These are phyloP conservation scores for Trichosporon faecale DNA, from an alignment of 1,284 basidiomycete genomes.

Conservation along the genomic window DNA sequence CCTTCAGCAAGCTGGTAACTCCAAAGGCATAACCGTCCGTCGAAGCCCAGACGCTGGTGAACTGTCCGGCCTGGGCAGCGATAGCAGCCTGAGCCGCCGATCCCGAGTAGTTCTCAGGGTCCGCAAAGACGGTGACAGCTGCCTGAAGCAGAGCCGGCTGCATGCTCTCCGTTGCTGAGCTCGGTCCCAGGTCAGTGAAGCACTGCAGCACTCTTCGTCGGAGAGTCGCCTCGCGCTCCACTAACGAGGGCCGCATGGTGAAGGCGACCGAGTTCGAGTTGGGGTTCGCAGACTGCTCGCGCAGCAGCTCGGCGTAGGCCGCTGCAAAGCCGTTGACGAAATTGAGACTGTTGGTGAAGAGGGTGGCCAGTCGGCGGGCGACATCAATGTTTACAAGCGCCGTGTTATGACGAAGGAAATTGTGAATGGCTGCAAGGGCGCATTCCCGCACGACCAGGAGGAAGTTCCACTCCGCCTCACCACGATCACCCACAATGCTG, in stretches of 20 bases:
- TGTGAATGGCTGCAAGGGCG: constrained; percentile 81
- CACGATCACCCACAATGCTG: constrained; percentile 62
- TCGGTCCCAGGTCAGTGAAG: constrained; percentile 75
- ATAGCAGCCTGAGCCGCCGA: constrained; percentile 91
- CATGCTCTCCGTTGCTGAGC: constrained; percentile 73
- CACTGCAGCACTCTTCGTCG: constrained; percentile 85
- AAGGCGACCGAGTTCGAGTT: constrained; percentile 44
- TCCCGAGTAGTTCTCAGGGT: constrained; percentile 64
- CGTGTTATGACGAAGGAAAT: constrained; percentile 79
- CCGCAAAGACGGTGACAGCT: constrained; percentile 78
- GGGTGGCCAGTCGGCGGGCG: constrained; percentile 75
- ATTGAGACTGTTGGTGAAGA: constrained; percentile 84
- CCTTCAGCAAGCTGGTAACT: constrained; percentile 65
- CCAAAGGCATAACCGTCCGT: constrained; percentile 90
- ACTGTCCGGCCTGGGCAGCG: constrained; percentile 77
- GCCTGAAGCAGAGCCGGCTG: constrained; percentile 80
- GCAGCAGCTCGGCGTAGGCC: constrained; percentile 51
- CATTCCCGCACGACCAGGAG: constrained; percentile 86
- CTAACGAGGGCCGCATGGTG: constrained; percentile 61
- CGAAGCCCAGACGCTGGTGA: constrained; percentile 80
- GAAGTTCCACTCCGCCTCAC: constrained; percentile 82
- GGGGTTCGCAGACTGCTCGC: constrained; percentile 49
- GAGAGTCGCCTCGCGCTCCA: constrained; percentile 77
- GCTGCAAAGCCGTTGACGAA: constrained; percentile 67
- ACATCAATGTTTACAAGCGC: constrained; percentile 85